Conservation (phyloP, 345 rosid genomes). For the Gossypium ekmanianum region DNA sequence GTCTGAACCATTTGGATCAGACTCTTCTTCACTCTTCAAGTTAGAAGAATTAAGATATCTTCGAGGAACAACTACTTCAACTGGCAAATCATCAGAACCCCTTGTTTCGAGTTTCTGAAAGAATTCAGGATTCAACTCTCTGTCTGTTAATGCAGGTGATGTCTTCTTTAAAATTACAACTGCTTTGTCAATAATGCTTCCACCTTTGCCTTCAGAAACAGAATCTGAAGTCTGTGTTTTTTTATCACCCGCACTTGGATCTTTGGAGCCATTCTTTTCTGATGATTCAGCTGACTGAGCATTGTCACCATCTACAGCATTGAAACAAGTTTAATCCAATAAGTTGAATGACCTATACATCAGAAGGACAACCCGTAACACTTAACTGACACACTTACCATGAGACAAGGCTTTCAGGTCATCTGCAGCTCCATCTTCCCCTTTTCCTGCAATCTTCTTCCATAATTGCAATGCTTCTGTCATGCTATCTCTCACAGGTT, state of each 20-base stretch:
- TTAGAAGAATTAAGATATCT: conserved; percentile 54
- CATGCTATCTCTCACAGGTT: conserved; percentile 94
- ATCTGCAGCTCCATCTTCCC: conserved; percentile 52
- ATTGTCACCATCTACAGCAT: conserved; percentile 34
- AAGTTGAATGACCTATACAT: conserved; percentile 8
- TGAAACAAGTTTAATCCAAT: background rate
- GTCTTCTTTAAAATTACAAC: conserved; percentile 85
- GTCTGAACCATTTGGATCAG: conserved; percentile 43
- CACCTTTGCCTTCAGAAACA: conserved; percentile 53
- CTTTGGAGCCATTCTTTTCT: conserved; percentile 45
- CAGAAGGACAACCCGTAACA: conserved; percentile 3
- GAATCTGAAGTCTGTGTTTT: conserved; percentile 38
- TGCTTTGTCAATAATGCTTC: conserved; percentile 72
- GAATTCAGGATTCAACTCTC: conserved; percentile 85
- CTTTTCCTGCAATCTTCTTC: conserved; percentile 85
- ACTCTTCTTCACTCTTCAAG: conserved; percentile 53
- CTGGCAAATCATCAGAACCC: conserved; percentile 75
- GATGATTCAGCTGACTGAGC: conserved; percentile 34
- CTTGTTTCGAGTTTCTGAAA: conserved; percentile 86
- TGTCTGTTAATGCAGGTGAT: conserved; percentile 73
- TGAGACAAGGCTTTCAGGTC: conserved; percentile 55
- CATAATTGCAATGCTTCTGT: conserved; percentile 88
- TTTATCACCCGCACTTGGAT: conserved; percentile 34
- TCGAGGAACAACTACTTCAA: conserved; percentile 92
- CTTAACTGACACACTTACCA: conserved; percentile 36